These are phyloP conservation scores for Apocynum venetum DNA, from an alignment of 257 asterid genomes.

Conservation along the genomic window DNA sequence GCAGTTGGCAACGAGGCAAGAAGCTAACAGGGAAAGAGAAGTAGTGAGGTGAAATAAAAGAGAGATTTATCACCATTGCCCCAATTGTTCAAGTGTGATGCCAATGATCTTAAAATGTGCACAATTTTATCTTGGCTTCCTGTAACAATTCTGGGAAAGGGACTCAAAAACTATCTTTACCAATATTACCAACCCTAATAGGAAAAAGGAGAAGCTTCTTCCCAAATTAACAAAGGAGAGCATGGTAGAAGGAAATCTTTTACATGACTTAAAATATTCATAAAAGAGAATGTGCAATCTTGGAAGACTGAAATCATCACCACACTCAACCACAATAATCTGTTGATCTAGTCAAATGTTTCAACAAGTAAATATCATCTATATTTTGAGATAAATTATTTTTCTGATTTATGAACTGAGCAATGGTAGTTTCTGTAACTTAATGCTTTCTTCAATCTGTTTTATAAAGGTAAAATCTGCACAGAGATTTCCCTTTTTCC, in stretches of 20 bases:
- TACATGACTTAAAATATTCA: neutral
- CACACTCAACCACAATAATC: neutral
- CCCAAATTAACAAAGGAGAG: neutral
- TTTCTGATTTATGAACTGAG: too few relatives aligned
- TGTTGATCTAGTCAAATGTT: neutral
- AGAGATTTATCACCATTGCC: neutral
- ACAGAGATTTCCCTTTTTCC: neutral
- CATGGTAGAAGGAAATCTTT: neutral
- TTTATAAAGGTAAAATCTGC: neutral
- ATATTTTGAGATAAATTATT: neutral
- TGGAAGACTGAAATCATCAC: neutral
- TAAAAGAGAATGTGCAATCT: neutral
- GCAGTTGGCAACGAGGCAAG: conserved; percentile 65
- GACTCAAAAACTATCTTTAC: neutral
- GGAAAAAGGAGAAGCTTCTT: neutral
- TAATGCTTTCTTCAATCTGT: neutral
- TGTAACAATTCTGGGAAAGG: neutral
- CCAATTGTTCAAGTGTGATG: neutral
- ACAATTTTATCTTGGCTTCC: neutral
- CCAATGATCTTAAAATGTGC: neutral
- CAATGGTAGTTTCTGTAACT: too few relatives aligned
- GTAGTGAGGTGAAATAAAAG: neutral
- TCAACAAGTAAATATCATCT: neutral
- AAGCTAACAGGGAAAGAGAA: conserved; percentile 48
- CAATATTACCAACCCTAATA: neutral